These are phyloP conservation scores for Microbotryomycetes sp. DNA, from an alignment of 1,284 basidiomycete genomes.

Conservation along the genomic window DNA sequence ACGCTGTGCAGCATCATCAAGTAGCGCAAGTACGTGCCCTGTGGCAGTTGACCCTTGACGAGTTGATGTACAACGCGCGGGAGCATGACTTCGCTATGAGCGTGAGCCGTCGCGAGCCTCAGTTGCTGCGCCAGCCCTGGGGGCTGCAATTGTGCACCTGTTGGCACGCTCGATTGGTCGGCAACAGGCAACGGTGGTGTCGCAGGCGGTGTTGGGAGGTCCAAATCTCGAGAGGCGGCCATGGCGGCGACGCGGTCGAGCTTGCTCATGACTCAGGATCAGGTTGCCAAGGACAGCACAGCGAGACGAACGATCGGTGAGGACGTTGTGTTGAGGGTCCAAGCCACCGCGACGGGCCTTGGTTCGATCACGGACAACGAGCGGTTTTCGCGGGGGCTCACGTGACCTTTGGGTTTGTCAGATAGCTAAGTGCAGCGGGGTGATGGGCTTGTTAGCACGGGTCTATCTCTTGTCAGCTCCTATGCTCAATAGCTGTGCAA, in stretches of 20 bases:
- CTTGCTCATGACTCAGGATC: too few species aligned
- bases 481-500: too few species aligned
- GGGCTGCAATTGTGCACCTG: neutral
- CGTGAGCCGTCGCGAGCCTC: neutral
- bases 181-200: neutral
- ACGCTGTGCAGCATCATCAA: conserved; percentile 3
- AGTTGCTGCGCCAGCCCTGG: neutral
- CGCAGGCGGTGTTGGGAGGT: neutral
- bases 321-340: too few species aligned
- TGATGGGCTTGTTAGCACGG: too few species aligned
- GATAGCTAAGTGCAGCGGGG: too few species aligned
- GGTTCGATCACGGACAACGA: too few species aligned
- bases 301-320: too few species aligned
- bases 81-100: conserved; percentile 1
- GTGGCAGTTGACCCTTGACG: conserved; percentile 5
- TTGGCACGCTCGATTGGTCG: neutral
- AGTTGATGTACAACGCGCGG: conserved; percentile 3
- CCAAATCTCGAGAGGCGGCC: neutral
- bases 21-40: conserved; percentile 1
- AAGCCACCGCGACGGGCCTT: too few species aligned
- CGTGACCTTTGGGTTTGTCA: too few species aligned
- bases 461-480: too few species aligned
- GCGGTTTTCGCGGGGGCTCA: too few species aligned
- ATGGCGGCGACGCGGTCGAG: neutral
- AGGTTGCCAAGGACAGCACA: too few species aligned